Percentiles rank a stretch among this genome's conserved stretches.
These are phyloP conservation scores for carrot (Daucus carota) DNA, from an alignment of 129 eudicot species.

Conservation along the genomic window DH1_v3.0 NC_030381.2:45249001-45249500, in stretches of 20 bases:
- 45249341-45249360: no score
- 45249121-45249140: conserved; percentile 99
- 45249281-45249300: background rate
- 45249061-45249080: conserved; percentile 64
- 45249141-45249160: background rate
- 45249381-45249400: no score
- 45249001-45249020: conserved; percentile 69
- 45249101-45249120: conserved; percentile 97
- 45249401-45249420: no score
- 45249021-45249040: conserved; percentile 67
- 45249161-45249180: background rate
- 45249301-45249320: no score
- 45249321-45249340: no score
- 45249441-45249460: no score
- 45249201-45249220: background rate
- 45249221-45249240: background rate
- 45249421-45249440: no score
- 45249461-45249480: no score
- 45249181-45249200: background rate
- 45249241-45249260: background rate
- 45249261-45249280: background rate
- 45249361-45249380: no score
- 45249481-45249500: no score
- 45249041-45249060: conserved; percentile 75
- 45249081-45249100: conserved; percentile 91